phyloP scores from a whole-genome alignment of 306 rosid genomes.

The Acacia melanoxylon region DNA sequence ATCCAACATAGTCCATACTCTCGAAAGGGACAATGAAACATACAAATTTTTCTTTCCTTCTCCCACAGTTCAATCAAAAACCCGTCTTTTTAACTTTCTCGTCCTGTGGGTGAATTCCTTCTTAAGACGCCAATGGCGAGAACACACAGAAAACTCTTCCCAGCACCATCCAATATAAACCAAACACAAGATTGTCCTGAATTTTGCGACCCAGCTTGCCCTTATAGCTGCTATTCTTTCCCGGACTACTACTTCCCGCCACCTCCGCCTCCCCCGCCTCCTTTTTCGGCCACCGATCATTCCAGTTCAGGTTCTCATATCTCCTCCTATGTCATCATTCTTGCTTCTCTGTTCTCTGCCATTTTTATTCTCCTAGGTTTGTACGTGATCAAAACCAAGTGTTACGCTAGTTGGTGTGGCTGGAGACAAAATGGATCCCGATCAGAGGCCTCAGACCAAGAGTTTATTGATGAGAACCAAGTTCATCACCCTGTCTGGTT shows the following conservation, averaged over 20 bases:
- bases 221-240: slow-evolving; percentile 53
- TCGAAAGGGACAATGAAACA: slow-evolving; percentile 45
- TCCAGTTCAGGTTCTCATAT: slow-evolving; percentile 30
- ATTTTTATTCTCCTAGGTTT: slow-evolving; percentile 43
- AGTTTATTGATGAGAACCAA: slow-evolving; percentile 49
- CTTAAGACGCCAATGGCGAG: slow-evolving; percentile 44
- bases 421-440: slow-evolving; percentile 31
- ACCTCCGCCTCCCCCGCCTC: slow-evolving; percentile 38
- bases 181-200: slow-evolving; percentile 57
- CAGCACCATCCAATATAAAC: slow-evolving; percentile 33
- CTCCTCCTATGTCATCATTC: slow-evolving; percentile 50
- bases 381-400: slow-evolving; percentile 55
- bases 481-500: slow-evolving; percentile 75
- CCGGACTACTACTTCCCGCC: slow-evolving; percentile 46
- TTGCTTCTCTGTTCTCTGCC: slow-evolving; percentile 38
- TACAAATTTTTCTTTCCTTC: slow-evolving; percentile 28
- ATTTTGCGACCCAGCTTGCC: slow-evolving; percentile 53
- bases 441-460: slow-evolving; percentile 37
- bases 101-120: slow-evolving; percentile 21
- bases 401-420: slow-evolving; percentile 44
- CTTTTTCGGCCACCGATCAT: slow-evolving; percentile 4
- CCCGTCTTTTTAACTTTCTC: slow-evolving; percentile 20
- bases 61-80: slow-evolving; percentile 42
- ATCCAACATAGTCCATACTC: slow-evolving; percentile 19
- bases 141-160: slow-evolving; percentile 69